Base-by-base conservation (phyloP, 1,139 yeast species). In the Pichia sp. region DNA sequence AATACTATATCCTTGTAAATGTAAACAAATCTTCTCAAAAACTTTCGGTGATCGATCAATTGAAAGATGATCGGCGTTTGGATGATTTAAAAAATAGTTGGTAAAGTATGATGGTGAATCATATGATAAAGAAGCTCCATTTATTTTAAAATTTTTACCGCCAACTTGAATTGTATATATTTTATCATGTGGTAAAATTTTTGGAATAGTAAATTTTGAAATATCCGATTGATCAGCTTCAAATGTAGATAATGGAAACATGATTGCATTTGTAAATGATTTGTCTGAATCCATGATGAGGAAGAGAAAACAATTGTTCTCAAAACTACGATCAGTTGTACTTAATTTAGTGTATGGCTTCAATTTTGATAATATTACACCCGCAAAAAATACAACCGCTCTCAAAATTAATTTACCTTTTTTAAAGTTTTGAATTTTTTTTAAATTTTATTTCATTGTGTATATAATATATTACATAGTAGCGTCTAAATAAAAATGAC, bases 61-160 rank as follows among this genome's bases (percentile, higher is more conserved):
- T n/a, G 88, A 66, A 0, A 75, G 72, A 45, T 77, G 78, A 27
- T 71, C 74, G 25, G 63, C 65, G 59, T 74, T 75, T 3, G 60
- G 73, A 38, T 65, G 63, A 19, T 67, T 60, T 2, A 53, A 48
- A 58, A 81, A 81, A 65, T 67, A 81, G 25, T 69, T 64, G 18
- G 86, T 80, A 65, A 81, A 81, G 62, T 80, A 80, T 2, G 85
- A 80, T 3, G 87, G 86, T 0, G 79, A 83, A 68, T 89, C 97
- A 1, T 88, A 87, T 28, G 91, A 85, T 44, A 90, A 68, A 6
- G 96, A 88, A 1, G 93, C 90, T 0, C 96, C 97, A 63, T 93
- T 84, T 34, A 81, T 58, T 39, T 74, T 71, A 65, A 80, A 85
- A 39, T 77, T 59, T 57, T 75, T 75, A 51, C 75, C 77, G 0